Percentiles rank a stretch among this genome's conserved stretches.
Conservation (phyloP, 345 rosid species). For the Brassica rapa region DNA sequence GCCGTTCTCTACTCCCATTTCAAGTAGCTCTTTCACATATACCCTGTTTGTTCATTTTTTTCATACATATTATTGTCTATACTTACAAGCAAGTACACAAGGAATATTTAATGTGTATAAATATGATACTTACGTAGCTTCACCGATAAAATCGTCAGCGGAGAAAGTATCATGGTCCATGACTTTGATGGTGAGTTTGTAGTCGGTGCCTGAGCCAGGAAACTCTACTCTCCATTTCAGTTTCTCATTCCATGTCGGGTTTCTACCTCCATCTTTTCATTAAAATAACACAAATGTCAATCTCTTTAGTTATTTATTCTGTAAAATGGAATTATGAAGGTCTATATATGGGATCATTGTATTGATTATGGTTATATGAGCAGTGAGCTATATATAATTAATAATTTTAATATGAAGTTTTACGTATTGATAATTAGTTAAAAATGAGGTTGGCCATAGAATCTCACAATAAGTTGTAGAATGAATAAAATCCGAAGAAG, state of each 20-base stretch:
- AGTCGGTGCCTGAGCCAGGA: slow-evolving; percentile 62
- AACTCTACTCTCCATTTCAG: slow-evolving; percentile 69
- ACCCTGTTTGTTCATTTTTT: slow-evolving; percentile 47
- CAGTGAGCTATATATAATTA: too few species aligned
- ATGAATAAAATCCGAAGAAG: not conserved
- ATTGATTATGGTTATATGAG: not conserved
- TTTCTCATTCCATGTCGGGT: slow-evolving; percentile 75
- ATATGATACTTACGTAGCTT: slow-evolving; percentile 57
- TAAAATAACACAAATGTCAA: not conserved
- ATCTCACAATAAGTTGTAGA: not conserved
- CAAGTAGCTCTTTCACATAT: slow-evolving; percentile 69
- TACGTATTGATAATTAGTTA: slow-evolving; percentile 9
- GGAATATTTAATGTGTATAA: not conserved
- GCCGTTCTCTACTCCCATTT: slow-evolving; percentile 73
- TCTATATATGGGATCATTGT: not conserved
- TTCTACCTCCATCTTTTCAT: slow-evolving; percentile 41
- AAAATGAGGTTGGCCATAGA: slow-evolving; percentile 14
- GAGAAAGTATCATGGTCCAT: slow-evolving; percentile 90
- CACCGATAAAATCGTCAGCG: slow-evolving; percentile 66
- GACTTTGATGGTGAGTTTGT: slow-evolving; percentile 64
- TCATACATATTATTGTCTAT: not conserved
- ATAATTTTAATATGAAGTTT: not conserved
- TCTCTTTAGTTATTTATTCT: not conserved
- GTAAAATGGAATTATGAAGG: not conserved
- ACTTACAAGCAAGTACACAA: not conserved